Conservation (phyloP, 1,284 basidiomycete genomes). For the Lignosus rhinocerotis region DNA sequence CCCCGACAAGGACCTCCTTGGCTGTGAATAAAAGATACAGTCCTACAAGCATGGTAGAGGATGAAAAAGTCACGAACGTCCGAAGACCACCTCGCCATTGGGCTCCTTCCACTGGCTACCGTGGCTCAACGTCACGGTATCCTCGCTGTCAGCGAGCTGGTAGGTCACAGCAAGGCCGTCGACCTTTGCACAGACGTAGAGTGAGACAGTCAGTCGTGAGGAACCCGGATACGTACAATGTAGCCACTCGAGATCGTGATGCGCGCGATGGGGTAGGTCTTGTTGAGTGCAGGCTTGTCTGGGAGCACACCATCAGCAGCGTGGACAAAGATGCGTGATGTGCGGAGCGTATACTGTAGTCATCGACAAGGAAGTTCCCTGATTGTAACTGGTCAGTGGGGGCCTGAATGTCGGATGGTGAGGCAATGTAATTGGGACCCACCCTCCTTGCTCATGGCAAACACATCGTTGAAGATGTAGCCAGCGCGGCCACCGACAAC, state of each 20-base stretch:
- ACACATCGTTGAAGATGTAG: slow-evolving; percentile 11
- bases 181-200: slow-evolving; percentile 5
- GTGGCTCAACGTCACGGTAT: slow-evolving; percentile 1
- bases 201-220: neutral
- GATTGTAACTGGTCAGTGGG: neutral
- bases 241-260: slow-evolving; percentile 14
- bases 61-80: neutral
- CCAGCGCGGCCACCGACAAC: slow-evolving; percentile 16
- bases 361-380: slow-evolving; percentile 1
- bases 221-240: slow-evolving; percentile 2
- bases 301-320: neutral
- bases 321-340: too few relatives aligned
- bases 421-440: neutral
- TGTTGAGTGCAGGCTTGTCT: slow-evolving; percentile 9
- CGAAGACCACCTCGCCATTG: neutral
- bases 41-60: neutral
- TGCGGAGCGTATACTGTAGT: neutral
- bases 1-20: slow-evolving; percentile 13
- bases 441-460: neutral
- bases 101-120: slow-evolving; percentile 11
- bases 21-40: neutral
- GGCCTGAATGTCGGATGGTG: too few relatives aligned
- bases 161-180: slow-evolving; percentile 19
- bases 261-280: slow-evolving; percentile 10
- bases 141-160: slow-evolving; percentile 1